Base-by-base conservation (phyloP, 305 asterid species). In the Solanum hybrid region DNA sequence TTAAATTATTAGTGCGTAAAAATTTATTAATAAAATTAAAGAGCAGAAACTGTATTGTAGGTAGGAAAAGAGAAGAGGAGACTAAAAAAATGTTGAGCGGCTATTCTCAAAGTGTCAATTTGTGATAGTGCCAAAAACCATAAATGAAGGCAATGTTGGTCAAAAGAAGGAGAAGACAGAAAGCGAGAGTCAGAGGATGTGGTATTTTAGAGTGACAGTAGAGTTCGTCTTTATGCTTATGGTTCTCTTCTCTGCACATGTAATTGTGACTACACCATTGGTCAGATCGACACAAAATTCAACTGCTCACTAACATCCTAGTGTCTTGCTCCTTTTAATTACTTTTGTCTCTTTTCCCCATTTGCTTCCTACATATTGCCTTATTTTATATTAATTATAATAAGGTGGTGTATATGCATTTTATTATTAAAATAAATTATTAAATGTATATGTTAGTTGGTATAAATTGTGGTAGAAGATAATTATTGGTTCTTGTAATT, bases 171-270 rank as follows among this genome's bases (percentile, higher is more conserved):
- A 80, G 40, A 24, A 80, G 85, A 75, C 86, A 39, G 81, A 76
- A 61, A 77, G 86, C 89, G 85, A 84, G 92, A 34, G 77, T 89
- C 91, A 93, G 92, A 89, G 26, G 91, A 87, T 31, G 67, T n/a
- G 10, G 88, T 26, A 75, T n/a, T 36, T 57, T 57, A 14, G 28
- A 20, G 77, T 46, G 89, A 89, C 82, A 39, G 90, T 90, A 80
- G 90, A 78, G n/a, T 89, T 91, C 87, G 91, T 89, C 92, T 89
- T 89, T 85, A 88, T 91, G 89, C 26, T 14, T 83, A 39, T 61
- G 87, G 82, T 89, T 75, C 89, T 33, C 88, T 90, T 87, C 90
- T 87, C 91, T 82, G 89, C 26, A 83, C 87, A 28, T 42, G 73
- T 22, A 40, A 81, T 81, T 39, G 24, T 26, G 67, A 81, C 67